phyloP scores from a whole-genome alignment of 192 early-diverging fungal genomes.

The Coemansia sp. region DNA sequence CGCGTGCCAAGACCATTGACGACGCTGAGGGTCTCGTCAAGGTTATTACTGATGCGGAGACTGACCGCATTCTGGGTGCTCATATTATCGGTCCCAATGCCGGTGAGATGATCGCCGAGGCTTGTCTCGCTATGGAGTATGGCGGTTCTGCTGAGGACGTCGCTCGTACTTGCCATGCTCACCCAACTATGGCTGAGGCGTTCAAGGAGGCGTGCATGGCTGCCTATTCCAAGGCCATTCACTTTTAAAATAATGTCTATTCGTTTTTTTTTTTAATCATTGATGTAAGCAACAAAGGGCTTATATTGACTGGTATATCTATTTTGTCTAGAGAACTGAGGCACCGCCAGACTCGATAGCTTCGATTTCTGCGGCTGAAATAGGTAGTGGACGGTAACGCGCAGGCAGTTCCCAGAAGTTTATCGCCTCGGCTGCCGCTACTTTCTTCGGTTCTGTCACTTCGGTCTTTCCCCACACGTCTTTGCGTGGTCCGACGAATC shows the following conservation, averaged over 20 bases:
- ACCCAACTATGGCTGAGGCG: slow-evolving; percentile 95
- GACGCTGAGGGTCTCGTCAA: slow-evolving; percentile 95
- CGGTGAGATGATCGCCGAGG: slow-evolving; percentile 99
- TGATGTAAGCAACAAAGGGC: neutral
- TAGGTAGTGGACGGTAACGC: slow-evolving; percentile 50
- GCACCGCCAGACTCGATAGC: slow-evolving; percentile 56
- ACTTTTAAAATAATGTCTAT: slow-evolving; percentile 57
- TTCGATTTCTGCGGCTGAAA: slow-evolving; percentile 52
- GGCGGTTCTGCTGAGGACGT: slow-evolving; percentile 98
- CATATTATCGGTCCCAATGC: slow-evolving; percentile 99
- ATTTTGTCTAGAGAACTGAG: slow-evolving; percentile 15
- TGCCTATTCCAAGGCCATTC: slow-evolving; percentile 78
- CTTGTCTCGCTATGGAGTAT: slow-evolving; percentile 96
- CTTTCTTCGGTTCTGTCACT: neutral
- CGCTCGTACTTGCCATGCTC: slow-evolving; percentile 96
- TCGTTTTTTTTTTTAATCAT: neutral
- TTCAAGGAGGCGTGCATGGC: slow-evolving; percentile 99
- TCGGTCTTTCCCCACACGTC: slow-evolving; percentile 28
- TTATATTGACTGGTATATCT: neutral
- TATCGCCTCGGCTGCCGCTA: slow-evolving; percentile 26
- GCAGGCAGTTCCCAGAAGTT: slow-evolving; percentile 56
- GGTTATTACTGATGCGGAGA: slow-evolving; percentile 94
- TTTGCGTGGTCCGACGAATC: slow-evolving; percentile 52
- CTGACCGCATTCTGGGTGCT: slow-evolving; percentile 94
- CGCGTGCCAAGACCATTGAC: slow-evolving; percentile 95